Evolutionary conservation across 176 grass and related monocot species (phyloP), one percentile per base, ranked within the genome.

Genomic region (Dactylis glomerata): DNA sequence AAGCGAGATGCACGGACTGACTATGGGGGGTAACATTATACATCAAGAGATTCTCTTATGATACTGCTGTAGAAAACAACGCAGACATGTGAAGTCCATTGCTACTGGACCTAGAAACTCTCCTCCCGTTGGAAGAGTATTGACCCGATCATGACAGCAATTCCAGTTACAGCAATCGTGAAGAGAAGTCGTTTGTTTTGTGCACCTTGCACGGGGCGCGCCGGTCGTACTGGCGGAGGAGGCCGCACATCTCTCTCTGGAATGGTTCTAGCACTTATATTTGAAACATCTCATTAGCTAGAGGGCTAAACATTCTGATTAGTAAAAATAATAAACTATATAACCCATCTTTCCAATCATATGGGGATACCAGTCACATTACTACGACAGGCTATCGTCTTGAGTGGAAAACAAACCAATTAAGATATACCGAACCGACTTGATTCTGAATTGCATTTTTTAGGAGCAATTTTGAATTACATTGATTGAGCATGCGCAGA

Each of bases 151-250:
- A 93, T 80, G 71, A 97, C 89, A 1, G 92, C 95, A 42, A 91
- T 84, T 37, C 95, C 95, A 45, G 92, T 93, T 76, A 93, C 82
- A 16, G 91, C 92, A 81, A 97, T 88, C 38, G 95, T 95, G 56
- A 95, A 80, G 17, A 97, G 84, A 14, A 95, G 68, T 41, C 81
- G 86, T 89, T 84, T 95, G 76, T 90, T 87, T 33, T 69, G 73
- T 86, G 95, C 76, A 64, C 64, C 92, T 57, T 73, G 77, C 76
- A 83, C 66, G 55, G 74, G 84, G 5, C 74, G 84, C 26, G 70
- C 61, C 63, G 85, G 89, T 55, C 86, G 82, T 46, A 32, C 82
- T 20, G 87, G 87, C 78, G 77, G 87, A 8, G 78, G 95, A 65
- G 88, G 83, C 3, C 85, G 76, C 13, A 92, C 84, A 72, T 91